Base-by-base conservation (phyloP, 768 basidiomycete species). In the Phaeotremella skinneri region DNA sequence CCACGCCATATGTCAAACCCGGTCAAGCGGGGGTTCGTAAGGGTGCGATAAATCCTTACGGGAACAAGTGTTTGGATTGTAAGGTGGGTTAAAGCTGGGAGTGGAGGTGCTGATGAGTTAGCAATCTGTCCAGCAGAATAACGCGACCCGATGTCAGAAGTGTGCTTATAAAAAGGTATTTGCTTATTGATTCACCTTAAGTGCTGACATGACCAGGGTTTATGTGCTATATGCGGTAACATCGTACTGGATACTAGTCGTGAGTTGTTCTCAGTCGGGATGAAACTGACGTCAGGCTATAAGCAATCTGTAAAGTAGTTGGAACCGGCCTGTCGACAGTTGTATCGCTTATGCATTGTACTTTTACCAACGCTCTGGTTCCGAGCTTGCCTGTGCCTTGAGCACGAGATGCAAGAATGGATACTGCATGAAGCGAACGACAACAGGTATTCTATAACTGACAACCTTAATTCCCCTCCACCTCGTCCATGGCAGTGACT, bases 191-290 rank as follows among this genome's bases (percentile, higher is more conserved):
- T n/a, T n/a, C n/a, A n/a, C n/a, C n/a, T n/a, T n/a, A n/a, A n/a
- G n/a, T n/a, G n/a, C n/a, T n/a, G n/a, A 45, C 13, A 45, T 14
- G 7, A 23, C 7, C 56, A 64, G 68, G 75, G 71, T 13, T 49
- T 76, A 7, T 78, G 77, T 62, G 72, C 77, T 25, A 78, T 78
- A n/a, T 78, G 77, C 49, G 76, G 76, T 17, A 71, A 62, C 9
- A 65, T 72, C 45, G 64, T 76, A 13, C 53, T 76, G n/a, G 75
- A 75, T 59, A 68, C 63, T 7, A 49, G 53, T 16, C 42, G 75
- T 75, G 55, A 63, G 73, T 65, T 39, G 3, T 4, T 52, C n/a
- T 3, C 20, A 0, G 2, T n/a, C n/a, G n/a, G n/a, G n/a, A n/a
- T n/a, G n/a, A n/a, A n/a, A n/a, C 11, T 47, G 23, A 3, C 29